These are phyloP conservation scores for Leptomonas seymouri DNA, from an alignment of 208 protist genomes.

Conservation along the genomic window DNA sequence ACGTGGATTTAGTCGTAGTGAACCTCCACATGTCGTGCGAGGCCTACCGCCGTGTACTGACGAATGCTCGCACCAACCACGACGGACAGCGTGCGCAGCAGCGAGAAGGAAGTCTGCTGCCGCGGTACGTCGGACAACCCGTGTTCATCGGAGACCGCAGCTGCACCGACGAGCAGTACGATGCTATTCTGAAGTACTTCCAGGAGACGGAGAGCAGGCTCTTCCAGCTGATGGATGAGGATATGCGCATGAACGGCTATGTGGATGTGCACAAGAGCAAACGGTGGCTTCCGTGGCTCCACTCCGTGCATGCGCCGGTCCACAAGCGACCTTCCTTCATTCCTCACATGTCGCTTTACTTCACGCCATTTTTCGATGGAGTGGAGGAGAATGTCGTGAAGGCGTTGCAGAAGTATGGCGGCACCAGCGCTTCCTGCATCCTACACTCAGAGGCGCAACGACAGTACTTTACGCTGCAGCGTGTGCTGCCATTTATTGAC, in stretches of 20 bases:
- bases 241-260: constrained; percentile 44
- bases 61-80: constrained; percentile 24
- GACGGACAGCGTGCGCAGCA: constrained; percentile 24
- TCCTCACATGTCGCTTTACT: constrained; percentile 42
- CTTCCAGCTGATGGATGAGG: constrained; percentile 39
- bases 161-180: constrained; percentile 78
- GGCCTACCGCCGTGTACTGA: constrained; percentile 43
- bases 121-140: constrained; percentile 52
- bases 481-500: constrained; percentile 60
- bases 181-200: constrained; percentile 54
- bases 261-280: constrained; percentile 35
- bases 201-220: constrained; percentile 41
- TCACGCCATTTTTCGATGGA: constrained; percentile 40
- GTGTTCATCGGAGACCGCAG: constrained; percentile 59
- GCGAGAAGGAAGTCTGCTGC: constrained; percentile 4
- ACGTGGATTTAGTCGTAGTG: constrained; percentile 63
- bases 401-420: constrained; percentile 28
- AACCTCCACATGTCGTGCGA: constrained; percentile 62
- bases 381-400: constrained; percentile 44
- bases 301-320: constrained; percentile 33
- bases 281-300: constrained; percentile 28
- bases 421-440: constrained; percentile 25
- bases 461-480: constrained; percentile 54
- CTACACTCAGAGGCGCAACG: constrained; percentile 49
- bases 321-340: constrained; percentile 38